Evolutionary conservation across 2,329 filamentous ascomycete genomes (phyloP).

Genomic region (Dactylellina cionopaga): DNA sequence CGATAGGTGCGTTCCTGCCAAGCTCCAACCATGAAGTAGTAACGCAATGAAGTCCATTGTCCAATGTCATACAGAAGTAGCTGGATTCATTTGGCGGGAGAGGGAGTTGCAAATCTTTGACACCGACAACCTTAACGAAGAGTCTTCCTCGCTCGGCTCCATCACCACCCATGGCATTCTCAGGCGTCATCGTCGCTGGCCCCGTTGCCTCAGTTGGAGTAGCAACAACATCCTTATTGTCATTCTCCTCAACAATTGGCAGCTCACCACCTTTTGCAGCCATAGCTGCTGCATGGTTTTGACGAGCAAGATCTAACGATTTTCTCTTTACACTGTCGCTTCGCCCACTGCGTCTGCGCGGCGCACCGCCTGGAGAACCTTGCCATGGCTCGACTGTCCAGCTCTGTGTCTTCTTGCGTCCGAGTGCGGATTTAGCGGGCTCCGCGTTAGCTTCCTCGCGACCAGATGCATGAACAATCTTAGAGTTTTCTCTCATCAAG

Average conservation of each 20-base stretch:
- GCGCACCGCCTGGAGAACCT: constrained; percentile 60
- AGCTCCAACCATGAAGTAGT: constrained; percentile 96
- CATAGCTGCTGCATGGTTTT: constrained; percentile 35
- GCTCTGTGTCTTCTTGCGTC: constrained; percentile 83
- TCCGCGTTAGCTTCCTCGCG: constrained; percentile 73
- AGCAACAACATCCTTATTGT: constrained; percentile 63
- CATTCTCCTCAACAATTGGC: constrained; percentile 75
- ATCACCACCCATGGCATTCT: constrained; percentile 69
- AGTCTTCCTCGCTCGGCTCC: constrained; percentile 86
- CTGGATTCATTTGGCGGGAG: constrained; percentile 92
- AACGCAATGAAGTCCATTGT: constrained; percentile 97
- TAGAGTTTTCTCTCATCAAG: constrained; percentile 97
- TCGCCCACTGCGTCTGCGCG: constrained; percentile 69
- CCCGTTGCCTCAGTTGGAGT: neutral
- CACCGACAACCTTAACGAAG: constrained; percentile 98
- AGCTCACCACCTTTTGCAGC: constrained; percentile 60
- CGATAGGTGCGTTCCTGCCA: constrained; percentile 89
- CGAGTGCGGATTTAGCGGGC: constrained; percentile 74
- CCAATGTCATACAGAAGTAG: constrained; percentile 95
- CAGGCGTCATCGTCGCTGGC: neutral
- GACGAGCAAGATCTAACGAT: constrained; percentile 26
- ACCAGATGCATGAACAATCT: constrained; percentile 88
- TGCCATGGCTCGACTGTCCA: constrained; percentile 99
- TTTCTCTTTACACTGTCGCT: constrained; percentile 69
- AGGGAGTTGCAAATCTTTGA: constrained; percentile 93